phyloP scores from a whole-genome alignment of 352 stramenopile genomes.

The Peronospora farinosa region DNA sequence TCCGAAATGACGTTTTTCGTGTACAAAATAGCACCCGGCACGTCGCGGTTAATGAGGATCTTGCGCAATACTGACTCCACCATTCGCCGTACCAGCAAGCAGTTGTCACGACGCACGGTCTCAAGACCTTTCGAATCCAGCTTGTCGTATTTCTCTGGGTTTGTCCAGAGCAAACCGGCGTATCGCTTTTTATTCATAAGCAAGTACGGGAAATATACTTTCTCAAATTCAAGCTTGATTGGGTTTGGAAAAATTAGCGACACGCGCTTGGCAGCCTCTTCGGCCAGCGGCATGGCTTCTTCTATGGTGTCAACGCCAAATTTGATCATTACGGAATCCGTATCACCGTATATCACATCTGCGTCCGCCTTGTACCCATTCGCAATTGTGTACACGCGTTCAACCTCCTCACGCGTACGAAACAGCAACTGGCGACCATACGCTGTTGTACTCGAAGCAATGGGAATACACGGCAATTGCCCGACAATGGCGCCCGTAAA shows the following conservation, averaged over 20 bases:
- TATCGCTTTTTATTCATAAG: constrained; percentile 99
- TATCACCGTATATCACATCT: constrained; percentile 98
- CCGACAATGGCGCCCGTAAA: constrained; percentile 98
- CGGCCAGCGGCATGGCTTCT: constrained; percentile 96
- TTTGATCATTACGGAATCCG: constrained; percentile 99
- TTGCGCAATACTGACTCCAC: constrained; percentile 97
- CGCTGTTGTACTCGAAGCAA: constrained; percentile 96
- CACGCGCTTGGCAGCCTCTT: constrained; percentile 93
- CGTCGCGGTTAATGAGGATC: constrained; percentile 97
- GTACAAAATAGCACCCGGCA: constrained; percentile 94
- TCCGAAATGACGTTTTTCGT: constrained; percentile 97
- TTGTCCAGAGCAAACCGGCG: constrained; percentile 73
- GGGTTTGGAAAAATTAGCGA: constrained; percentile 95
- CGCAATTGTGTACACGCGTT: constrained; percentile 92
- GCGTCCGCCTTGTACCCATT: constrained; percentile 93
- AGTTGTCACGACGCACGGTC: constrained; percentile 99
- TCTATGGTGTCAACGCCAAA: constrained; percentile 94
- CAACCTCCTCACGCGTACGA: constrained; percentile 94
- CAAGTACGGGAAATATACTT: constrained; percentile 99
- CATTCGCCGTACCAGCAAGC: constrained; percentile 94
- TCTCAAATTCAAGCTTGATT: constrained; percentile 99
- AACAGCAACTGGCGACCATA: constrained; percentile 98
- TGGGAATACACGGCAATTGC: constrained; percentile 97
- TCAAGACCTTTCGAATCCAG: constrained; percentile 98
- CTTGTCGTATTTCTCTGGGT: constrained; percentile 97